A percentile compares a stretch with the other conserved stretches of the same genome.
These are phyloP conservation scores for Pseudevernia furfuracea DNA, from an alignment of 495 filamentous ascomycete genomes.

Conservation along the genomic window DNA sequence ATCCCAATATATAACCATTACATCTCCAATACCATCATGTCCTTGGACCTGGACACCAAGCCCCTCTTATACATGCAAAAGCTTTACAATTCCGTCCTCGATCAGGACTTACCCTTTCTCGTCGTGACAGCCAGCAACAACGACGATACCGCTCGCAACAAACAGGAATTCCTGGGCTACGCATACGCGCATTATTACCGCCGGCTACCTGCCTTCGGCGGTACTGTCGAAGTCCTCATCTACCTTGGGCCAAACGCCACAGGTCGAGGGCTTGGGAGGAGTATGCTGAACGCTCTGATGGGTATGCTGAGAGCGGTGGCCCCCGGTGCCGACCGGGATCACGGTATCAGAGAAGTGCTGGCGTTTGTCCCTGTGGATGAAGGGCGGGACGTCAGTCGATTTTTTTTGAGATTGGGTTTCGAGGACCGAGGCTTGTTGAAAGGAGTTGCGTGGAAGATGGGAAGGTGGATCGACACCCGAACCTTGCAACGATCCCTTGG, in stretches of 20 bases:
- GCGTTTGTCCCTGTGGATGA: slow-evolving; percentile 31
- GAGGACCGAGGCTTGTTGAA: slow-evolving; percentile 27
- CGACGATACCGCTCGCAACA: neutral
- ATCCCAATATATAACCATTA: slow-evolving; percentile 31
- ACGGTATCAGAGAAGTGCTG: slow-evolving; percentile 27
- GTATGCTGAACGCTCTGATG: slow-evolving; percentile 23
- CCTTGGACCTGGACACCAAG: slow-evolving; percentile 27
- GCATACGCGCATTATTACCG: slow-evolving; percentile 21
- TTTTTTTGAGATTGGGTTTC: slow-evolving; percentile 30
- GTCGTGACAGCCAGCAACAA: slow-evolving; percentile 24
- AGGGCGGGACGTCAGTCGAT: slow-evolving; percentile 24
- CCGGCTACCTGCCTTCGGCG: slow-evolving; percentile 27
- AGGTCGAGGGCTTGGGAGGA: slow-evolving; percentile 22
- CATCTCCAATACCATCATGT: slow-evolving; percentile 29
- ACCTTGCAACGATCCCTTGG: neutral
- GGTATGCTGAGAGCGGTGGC: slow-evolving; percentile 4
- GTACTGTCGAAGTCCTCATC: slow-evolving; percentile 30
- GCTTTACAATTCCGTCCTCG: slow-evolving; percentile 22
- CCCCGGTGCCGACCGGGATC: slow-evolving; percentile 2
- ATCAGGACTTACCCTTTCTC: slow-evolving; percentile 27
- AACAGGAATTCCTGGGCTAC: slow-evolving; percentile 28
- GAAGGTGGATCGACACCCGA: slow-evolving; percentile 4
- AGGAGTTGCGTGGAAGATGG: slow-evolving; percentile 25
- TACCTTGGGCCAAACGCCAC: slow-evolving; percentile 29
- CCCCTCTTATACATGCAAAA: slow-evolving; percentile 21